Evolutionary conservation across 805 yeast genomes (phyloP), one percentile per base, ranked within the genome.

Genomic region (Kluyveromyces aestuarii): DNA sequence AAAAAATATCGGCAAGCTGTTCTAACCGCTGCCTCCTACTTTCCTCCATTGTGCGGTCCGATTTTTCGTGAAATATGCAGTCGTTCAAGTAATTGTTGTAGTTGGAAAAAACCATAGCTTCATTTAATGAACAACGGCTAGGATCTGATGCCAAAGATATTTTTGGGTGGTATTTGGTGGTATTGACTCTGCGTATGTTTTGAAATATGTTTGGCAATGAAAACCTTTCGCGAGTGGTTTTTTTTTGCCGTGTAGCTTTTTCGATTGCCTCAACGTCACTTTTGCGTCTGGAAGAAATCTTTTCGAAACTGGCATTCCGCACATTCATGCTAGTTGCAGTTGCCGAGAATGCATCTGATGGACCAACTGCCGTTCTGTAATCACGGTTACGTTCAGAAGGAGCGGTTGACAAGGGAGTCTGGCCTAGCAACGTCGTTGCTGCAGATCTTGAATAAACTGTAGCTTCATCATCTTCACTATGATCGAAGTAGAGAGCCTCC

Each of bases 1-100:
- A 63, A 46, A 57, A 57, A 38, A 48, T 48, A 39, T 57, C 54
- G 10, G 51, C 54, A 54, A 55, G 48, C 41, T 55, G 53, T 49
- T 50, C 58, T 38, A 53, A 39, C 47, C 36, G 45, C 25, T 17
- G 47, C 37, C 27, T 30, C 10, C 49, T 35, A 17, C 16, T 30
- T 13, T 19, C 18, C 9, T 35, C 35, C 35, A 19, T 35, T 17
- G 33, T 27, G 10, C 21, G 10, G 38, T n/a, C 25, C 35, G 37
- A 30, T 30, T 30, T 21, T 30, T 36, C 25, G 36, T 36, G 27
- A 40, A 37, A 37, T 10, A 44, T 36, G 16, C 46, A 41, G 37
- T 48, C 49, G 47, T 48, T 48, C 41, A 55, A 45, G n/a, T 51
- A 48, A 50, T 55, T 55, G 51, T 53, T 55, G 50, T 48, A 55